phyloP scores from a whole-genome alignment of 2,329 filamentous ascomycete species.

The Epichloe uncinata region DNA sequence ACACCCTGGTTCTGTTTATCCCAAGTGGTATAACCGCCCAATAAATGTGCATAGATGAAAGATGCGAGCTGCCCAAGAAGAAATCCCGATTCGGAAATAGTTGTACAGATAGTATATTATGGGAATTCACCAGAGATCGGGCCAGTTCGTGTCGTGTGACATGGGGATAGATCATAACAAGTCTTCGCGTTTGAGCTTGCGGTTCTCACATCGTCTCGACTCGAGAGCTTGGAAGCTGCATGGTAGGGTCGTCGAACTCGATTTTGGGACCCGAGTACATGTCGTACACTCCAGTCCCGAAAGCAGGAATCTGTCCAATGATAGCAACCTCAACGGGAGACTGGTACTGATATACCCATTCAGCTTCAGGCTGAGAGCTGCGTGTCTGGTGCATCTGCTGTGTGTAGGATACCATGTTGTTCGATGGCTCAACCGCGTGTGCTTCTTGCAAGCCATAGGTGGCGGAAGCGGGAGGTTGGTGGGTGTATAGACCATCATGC shows the following conservation, averaged over 20 bases:
- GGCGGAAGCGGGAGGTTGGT: conserved; percentile 34
- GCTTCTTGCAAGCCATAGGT: conserved; percentile 34
- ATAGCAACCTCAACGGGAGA: conserved; percentile 42
- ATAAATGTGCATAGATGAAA: conserved; percentile 1
- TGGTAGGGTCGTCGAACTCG: conserved; percentile 42
- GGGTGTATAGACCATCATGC: conserved; percentile 44
- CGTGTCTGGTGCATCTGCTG: conserved; percentile 28
- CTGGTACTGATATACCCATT: conserved; percentile 46
- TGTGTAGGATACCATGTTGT: conserved; percentile 29
- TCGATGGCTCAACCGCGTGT: conserved; percentile 32
- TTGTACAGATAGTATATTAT: conserved; percentile 3
- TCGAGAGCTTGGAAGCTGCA: conserved; percentile 46
- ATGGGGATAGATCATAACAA: neutral
- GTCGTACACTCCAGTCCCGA: conserved; percentile 36
- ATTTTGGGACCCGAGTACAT: conserved; percentile 39
- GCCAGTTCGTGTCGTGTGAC: neutral
- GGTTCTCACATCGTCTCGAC: conserved; percentile 34
- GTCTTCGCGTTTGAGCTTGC: neutral
- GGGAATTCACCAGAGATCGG: neutral
- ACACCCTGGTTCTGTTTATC: conserved; percentile 16
- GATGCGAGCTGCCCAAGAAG: conserved; percentile 1
- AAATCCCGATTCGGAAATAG: neutral
- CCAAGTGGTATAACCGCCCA: conserved; percentile 19
- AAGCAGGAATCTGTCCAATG: conserved; percentile 38
- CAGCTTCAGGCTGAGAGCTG: conserved; percentile 28